These are phyloP conservation scores for Leishmania turanica DNA, from an alignment of 208 protist genomes.

Conservation along the genomic window DNA sequence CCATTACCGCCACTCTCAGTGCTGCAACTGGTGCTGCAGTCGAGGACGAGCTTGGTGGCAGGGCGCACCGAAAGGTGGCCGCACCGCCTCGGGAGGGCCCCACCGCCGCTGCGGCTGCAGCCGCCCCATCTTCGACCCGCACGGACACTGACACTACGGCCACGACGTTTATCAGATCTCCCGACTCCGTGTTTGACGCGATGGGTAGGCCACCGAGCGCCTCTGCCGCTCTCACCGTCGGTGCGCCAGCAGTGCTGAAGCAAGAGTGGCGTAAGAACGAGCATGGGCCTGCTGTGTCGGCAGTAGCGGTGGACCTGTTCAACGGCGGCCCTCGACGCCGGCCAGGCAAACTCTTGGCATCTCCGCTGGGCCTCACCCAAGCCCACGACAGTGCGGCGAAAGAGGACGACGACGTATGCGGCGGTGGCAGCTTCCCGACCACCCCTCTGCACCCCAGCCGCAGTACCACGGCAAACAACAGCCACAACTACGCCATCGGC, in stretches of 20 bases:
- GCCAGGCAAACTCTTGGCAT: not conserved
- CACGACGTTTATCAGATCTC: conserved; percentile 13
- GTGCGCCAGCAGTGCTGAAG: not conserved
- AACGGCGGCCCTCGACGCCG: not conserved
- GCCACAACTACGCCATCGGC: not conserved
- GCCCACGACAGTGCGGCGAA: not conserved
- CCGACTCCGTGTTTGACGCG: not conserved
- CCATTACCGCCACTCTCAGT: not conserved
- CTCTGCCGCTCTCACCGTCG: not conserved
- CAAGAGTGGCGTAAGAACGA: not conserved
- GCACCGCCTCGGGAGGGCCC: not conserved
- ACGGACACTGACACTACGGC: conserved; percentile 1
- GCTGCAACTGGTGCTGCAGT: not conserved
- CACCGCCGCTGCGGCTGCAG: not conserved
- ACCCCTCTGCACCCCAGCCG: not conserved
- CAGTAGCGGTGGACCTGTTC: not conserved
- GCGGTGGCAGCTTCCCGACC: not conserved
- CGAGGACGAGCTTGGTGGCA: not conserved
- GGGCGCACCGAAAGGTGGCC: not conserved
- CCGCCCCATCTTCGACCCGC: not conserved
- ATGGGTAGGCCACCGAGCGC: not conserved
- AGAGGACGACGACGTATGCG: not conserved
- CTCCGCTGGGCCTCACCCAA: not conserved
- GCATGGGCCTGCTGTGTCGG: not conserved
- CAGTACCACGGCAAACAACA: not conserved